These are phyloP conservation scores for Fusarium veterinarium DNA, from an alignment of 2,329 filamentous ascomycete species.

Conservation along the genomic window DNA sequence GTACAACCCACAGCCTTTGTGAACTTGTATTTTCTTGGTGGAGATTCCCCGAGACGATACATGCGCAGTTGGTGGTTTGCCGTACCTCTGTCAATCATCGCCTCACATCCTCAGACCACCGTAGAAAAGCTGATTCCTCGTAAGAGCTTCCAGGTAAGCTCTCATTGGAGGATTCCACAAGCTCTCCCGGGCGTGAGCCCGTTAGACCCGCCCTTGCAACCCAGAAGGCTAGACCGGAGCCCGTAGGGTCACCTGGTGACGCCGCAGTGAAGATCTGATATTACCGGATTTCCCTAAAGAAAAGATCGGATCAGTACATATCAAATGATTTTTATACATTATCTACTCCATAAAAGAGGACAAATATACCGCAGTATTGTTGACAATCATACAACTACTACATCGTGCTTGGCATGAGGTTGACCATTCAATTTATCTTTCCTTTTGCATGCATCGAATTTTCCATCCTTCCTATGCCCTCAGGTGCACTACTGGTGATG, in stretches of 20 bases:
- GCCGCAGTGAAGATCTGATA: neutral
- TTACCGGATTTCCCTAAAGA: neutral
- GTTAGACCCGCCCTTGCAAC: constrained; percentile 25
- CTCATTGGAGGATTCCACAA: constrained; percentile 32
- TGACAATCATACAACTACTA: neutral
- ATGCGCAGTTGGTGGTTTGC: constrained; percentile 1
- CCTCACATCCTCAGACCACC: constrained; percentile 35
- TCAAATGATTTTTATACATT: neutral
- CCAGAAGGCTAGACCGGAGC: constrained; percentile 7
- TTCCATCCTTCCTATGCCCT: neutral
- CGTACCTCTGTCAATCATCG: constrained; percentile 16
- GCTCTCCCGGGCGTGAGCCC: constrained; percentile 24
- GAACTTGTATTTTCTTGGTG: constrained; percentile 21
- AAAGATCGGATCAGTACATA: neutral
- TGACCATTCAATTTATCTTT: neutral
- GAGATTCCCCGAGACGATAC: constrained; percentile 13
- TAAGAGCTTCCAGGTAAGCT: constrained; percentile 18
- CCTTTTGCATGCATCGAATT: neutral
- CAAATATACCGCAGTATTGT: constrained; percentile 10
- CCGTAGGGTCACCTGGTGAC: constrained; percentile 17
- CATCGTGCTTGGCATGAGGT: neutral
- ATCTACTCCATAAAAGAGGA: neutral
- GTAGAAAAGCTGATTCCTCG: constrained; percentile 3
- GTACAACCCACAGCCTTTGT: constrained; percentile 20
- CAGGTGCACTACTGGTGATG: neutral